Base-by-base conservation (phyloP, 768 basidiomycete species). In the Pholiota conissans region DNA sequence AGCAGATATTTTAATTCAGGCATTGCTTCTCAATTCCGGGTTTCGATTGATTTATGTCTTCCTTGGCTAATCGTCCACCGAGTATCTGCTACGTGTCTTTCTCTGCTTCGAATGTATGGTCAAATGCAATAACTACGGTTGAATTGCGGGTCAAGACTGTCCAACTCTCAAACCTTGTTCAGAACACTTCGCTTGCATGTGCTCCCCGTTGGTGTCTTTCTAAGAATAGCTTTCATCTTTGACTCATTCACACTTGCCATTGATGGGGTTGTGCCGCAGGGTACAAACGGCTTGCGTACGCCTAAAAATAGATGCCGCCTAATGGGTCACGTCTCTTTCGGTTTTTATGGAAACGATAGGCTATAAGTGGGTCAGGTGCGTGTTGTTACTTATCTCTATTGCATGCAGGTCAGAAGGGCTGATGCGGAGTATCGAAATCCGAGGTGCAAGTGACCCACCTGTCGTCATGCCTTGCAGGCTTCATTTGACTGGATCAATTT, bases 71-170 rank as follows among this genome's bases (percentile, higher is more conserved):
- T 60, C 59, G 57, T 56, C 55, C 58, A 56, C 35, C 56, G 59
- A 54, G 47, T 37, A 55, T 34, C 20, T 57, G 56, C 49, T 59
- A 51, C 61, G 58, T 63, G 58, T 63, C 52, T 32, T 49, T 57
- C 42, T 53, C 56, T 48, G 56, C 28, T 49, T 49, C 52, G 42
- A 45, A 45, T 45, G 22, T 8, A 45, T 45, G 18, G 8, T n/a
- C 42, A 45, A 45, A 52, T 52, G 58, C 61, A 63, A 63, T 55
- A 60, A 61, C 56, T 59, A 60, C 63, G 63, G 63, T 56, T 61
- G 63, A 64, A 64, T 61, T 50, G 56, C 63, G 63, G 63, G 61
- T 61, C 60, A 64, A 61, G 58, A 26, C 53, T 61, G 63, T 58
- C 49, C 42, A 53, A 55, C 32, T 45, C 48, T 50, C 35, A 53